Conservation (phyloP, 169 alveolate species). For the Plasmodium gaboni region DNA sequence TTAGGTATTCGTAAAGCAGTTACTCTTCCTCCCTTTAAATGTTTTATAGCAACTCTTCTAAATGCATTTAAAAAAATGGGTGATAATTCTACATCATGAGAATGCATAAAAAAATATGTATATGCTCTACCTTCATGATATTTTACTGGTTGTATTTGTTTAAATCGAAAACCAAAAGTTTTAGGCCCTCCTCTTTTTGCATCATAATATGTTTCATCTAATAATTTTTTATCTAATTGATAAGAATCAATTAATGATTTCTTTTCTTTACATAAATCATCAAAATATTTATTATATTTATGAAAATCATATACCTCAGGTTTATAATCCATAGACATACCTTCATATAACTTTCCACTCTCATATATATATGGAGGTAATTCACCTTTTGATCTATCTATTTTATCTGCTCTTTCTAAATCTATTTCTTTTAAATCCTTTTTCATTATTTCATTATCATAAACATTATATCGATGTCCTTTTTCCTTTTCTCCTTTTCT, state of each 20-base stretch:
- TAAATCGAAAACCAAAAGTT: slow-evolving; percentile 88
- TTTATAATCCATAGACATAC: slow-evolving; percentile 44
- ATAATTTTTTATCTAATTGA: slow-evolving; percentile 55
- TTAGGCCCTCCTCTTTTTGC: slow-evolving; percentile 79
- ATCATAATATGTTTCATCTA: slow-evolving; percentile 74
- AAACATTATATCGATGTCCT: slow-evolving; percentile 58
- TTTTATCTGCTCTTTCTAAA: slow-evolving; percentile 52
- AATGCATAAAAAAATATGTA: slow-evolving; percentile 88
- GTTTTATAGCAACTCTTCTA: slow-evolving; percentile 86
- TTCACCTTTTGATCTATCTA: slow-evolving; percentile 38
- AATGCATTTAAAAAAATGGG: slow-evolving; percentile 89
- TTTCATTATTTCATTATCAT: slow-evolving; percentile 38
- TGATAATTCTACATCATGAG: slow-evolving; percentile 86
- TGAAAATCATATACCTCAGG: slow-evolving; percentile 77
- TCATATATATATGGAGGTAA: slow-evolving; percentile 73
- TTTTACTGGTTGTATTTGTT: slow-evolving; percentile 89
- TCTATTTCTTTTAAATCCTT: slow-evolving; percentile 37
- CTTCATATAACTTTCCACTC: slow-evolving; percentile 58
- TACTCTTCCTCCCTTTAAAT: slow-evolving; percentile 87
- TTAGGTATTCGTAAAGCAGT: slow-evolving; percentile 89
- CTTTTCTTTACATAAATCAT: slow-evolving; percentile 67
- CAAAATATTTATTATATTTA: slow-evolving; percentile 76
- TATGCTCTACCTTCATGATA: slow-evolving; percentile 88
- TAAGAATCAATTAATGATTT: slow-evolving; percentile 52
- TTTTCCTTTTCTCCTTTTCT: slow-evolving; percentile 13